Base-by-base conservation (phyloP, 2,329 filamentous ascomycete genomes). In the Epichloe amarillans region DNA sequence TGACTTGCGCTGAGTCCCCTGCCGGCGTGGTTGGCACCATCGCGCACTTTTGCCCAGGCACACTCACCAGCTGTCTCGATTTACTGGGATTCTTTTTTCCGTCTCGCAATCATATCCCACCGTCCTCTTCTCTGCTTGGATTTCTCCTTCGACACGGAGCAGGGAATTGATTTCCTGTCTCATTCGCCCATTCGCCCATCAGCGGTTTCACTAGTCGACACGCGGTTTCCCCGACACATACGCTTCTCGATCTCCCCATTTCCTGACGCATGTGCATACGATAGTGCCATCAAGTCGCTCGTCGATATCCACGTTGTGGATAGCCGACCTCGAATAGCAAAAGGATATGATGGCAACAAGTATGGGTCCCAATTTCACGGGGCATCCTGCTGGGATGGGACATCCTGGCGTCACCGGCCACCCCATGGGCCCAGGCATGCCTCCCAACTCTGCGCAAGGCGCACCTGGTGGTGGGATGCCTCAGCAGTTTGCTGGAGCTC, bases 361-460 rank as follows among this genome's bases (percentile, higher is more conserved):
- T 68, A 79, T 83, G 69, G 74, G 72, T 57, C 77, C 77, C 59
- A 73, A 77, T 62, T 86, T 81, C 61, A 67, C 72, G 62, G 82
- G 83, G 66, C 83, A 87, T 71, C 81, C 82, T 57, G 79, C 74
- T 61, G 80, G 73, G 63, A 85, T 88, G 80, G 84, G 75, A 60
- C 83, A 86, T 64, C 82, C 83, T 55, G 83, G 81, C 57, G 80
- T 84, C 57, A 76, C 77, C 39, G 79, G 79, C 36, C 82, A 84
- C 63, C 80, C 80, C 54, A 78, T 81, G 71, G 76, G 72, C 17
- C 76, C 74, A 10, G 76, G 75, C 50, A 80, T 81, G 76, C 75
- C 74, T 61, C 83, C 84, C 48, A 85, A 83, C 59, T 81, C 80
- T 49, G 83, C 79, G 58, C 83, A 80, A 57, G 84, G 84, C 66